phyloP scores from a whole-genome alignment of 176 grass and related monocot genomes.

The Eleusine coracana region DNA sequence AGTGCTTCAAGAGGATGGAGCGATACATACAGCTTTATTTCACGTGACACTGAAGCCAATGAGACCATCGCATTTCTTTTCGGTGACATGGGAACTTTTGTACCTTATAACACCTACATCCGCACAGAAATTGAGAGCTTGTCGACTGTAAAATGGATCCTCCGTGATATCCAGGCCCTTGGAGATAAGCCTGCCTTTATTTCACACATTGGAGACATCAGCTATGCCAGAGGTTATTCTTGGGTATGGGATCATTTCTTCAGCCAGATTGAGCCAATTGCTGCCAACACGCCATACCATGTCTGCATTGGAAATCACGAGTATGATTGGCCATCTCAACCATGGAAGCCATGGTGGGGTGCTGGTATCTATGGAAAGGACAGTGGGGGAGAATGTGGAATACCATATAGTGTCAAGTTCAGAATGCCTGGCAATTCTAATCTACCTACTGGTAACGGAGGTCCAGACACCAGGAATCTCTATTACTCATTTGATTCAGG shows the following conservation, averaged over 20 bases:
- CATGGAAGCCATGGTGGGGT: slow-evolving; percentile 85
- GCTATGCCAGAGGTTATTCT: slow-evolving; percentile 86
- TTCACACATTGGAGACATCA: slow-evolving; percentile 97
- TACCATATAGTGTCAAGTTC: slow-evolving; percentile 94
- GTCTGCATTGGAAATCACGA: slow-evolving; percentile 98
- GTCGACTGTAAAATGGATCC: slow-evolving; percentile 85
- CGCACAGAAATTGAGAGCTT: slow-evolving; percentile 80
- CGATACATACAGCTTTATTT: slow-evolving; percentile 71
- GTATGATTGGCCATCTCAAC: slow-evolving; percentile 95
- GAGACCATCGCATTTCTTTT: slow-evolving; percentile 84
- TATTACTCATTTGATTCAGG: slow-evolving; percentile 89
- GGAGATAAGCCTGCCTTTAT: slow-evolving; percentile 80
- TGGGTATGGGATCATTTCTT: slow-evolving; percentile 99
- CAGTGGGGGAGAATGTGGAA: slow-evolving; percentile 89
- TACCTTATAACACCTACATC: slow-evolving; percentile 80
- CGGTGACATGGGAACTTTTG: slow-evolving; percentile 93
- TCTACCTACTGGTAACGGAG: slow-evolving; percentile 71
- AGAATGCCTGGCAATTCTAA: slow-evolving; percentile 90
- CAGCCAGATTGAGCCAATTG: slow-evolving; percentile 89
- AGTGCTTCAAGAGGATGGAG: slow-evolving; percentile 85
- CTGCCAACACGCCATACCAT: slow-evolving; percentile 77
- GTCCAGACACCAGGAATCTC: slow-evolving; percentile 81
- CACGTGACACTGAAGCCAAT: slow-evolving; percentile 73
- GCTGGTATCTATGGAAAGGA: slow-evolving; percentile 67
- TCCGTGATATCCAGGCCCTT: slow-evolving; percentile 79